Evolutionary conservation across 176 grass and related monocot genomes (phyloP), one percentile per base, ranked within the genome.

Genomic region (Eragrostis curvula): DNA sequence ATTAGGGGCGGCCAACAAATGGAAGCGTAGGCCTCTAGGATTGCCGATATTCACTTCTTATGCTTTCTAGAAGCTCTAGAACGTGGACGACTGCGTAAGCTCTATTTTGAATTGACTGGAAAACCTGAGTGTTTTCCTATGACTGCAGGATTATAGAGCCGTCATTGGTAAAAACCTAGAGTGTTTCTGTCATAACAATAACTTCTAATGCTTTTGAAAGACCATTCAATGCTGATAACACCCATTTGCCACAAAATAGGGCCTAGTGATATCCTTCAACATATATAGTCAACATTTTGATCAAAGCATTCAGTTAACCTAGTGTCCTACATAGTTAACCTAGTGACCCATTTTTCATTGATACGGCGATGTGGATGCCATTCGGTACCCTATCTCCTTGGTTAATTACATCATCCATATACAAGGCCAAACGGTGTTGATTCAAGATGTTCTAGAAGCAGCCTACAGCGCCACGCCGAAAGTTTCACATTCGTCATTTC

Each of bases 21-120:
- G 40, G 24, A 47, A 23, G 27, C 70, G 20, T 45, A 71, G 6
- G 40, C 29, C 29, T 74, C 28, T 4, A 27, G 29, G 44, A 52
- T 70, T 52, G 32, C 42, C 42, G 27, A 50, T 50, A 5, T 7
- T 53, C 18, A 55, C 43, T 30, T 83, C 71, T 27, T 32, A 21
- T 42, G 39, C 28, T 64, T 32, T 86, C 58, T 73, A 73, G 58
- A 86, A 79, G 68, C 57, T 43, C 47, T 65, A 42, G 2, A 66
- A 27, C 50, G 65, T 13, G 48, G 12, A 58, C 25, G 65, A 48
- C 83, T 40, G 17, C 41, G 40, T 25, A 12, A 16, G 8, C 16
- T 13, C n/a, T 0, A 74, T 61, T 27, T 39, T 47, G 59, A 80
- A 66, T 53, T 80, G 58, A 55, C 68, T 25, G 13, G 13, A 46